Base-by-base conservation (phyloP, 2,329 filamentous ascomycete genomes). In the Verticillium zaregamsianum region DNA sequence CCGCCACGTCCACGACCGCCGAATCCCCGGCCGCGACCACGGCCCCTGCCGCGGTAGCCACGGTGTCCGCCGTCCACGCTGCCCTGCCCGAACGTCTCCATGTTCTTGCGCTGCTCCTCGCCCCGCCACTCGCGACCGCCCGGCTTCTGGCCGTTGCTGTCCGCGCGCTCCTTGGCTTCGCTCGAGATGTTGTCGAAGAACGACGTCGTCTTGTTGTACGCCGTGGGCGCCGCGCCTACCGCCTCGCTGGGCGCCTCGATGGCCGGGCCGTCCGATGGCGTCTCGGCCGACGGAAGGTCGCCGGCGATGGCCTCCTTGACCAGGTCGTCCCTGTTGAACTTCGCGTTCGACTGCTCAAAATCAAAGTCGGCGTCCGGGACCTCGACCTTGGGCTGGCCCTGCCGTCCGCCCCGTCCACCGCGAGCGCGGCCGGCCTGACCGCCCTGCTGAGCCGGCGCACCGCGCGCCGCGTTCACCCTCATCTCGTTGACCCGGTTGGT, bases 101-200 rank as follows among this genome's bases (percentile, higher is more conserved):
- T 91, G 73, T 98, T 98, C 79, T 92, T 93, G 74, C 90, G 92
- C 73, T 96, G 91, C 74, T 98, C 95, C 74, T 98, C 93, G 45
- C 88, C 90, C 60, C 95, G 88, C 87, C 95, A 96, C 74, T 96
- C 92, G 57, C 91, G 87, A 35, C 92, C 93, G 62, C 90, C 89
- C n/a, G 87, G 82, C 73, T 87, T 86, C 65, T 86, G 84, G 5
- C 83, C 84, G 52, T 81, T 82, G 45, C 88, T 88, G 64, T 94
- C 91, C 59, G 91, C 88, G 54, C 95, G 87, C 67, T 99, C 95
- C 75, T 91, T 96, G 65, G 91, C 85, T 73, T 99, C 95, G 67
- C 92, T 96, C 1, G 92, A 96, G 66, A 99, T 97, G 75, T 99
- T 97, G 77, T 99, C 95, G 72, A 99, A 99, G 82, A 99, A 99